Conservation (phyloP, 208 protist species). For the Acanthamoeba healyi region DNA sequence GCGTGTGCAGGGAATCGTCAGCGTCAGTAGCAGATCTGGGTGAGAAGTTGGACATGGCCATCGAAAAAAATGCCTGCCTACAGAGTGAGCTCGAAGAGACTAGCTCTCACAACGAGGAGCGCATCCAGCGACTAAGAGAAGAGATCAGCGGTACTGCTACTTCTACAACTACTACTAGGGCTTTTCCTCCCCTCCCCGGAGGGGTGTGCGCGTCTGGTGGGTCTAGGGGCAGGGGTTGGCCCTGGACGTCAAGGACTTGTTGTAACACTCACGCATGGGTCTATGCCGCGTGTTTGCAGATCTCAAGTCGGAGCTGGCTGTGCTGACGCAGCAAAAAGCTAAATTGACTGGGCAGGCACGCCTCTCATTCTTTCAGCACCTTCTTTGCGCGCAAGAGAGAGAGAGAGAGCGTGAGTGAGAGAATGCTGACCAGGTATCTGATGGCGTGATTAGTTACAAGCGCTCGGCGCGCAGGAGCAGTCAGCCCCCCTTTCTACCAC, state of each 20-base stretch:
- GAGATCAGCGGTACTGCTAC: slow-evolving; percentile 75
- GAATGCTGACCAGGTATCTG: neutral
- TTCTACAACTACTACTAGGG: too few species aligned
- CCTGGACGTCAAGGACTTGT: too few species aligned
- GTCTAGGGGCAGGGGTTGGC: too few species aligned
- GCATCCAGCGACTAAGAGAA: slow-evolving; percentile 80
- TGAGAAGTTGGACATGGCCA: slow-evolving; percentile 77
- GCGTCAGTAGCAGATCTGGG: slow-evolving; percentile 78
- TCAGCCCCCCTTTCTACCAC: too few species aligned
- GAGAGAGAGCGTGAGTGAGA: neutral
- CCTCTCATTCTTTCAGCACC: neutral
- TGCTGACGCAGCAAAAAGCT: neutral
- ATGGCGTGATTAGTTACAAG: neutral
- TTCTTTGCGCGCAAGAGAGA: neutral
- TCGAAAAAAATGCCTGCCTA: slow-evolving; percentile 84
- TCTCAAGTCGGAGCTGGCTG: slow-evolving; percentile 9
- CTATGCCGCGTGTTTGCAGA: neutral
- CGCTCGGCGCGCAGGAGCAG: neutral
- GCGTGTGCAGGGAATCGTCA: slow-evolving; percentile 26
- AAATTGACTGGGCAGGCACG: neutral
- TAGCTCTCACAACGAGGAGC: slow-evolving; percentile 73
- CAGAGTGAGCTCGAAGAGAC: slow-evolving; percentile 81
- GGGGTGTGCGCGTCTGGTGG: too few species aligned
- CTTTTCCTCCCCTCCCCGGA: neutral
- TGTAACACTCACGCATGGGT: too few species aligned